These are phyloP conservation scores for Middelhovenomyces tepae DNA, from an alignment of 805 yeast genomes.

Conservation along the genomic window DNA sequence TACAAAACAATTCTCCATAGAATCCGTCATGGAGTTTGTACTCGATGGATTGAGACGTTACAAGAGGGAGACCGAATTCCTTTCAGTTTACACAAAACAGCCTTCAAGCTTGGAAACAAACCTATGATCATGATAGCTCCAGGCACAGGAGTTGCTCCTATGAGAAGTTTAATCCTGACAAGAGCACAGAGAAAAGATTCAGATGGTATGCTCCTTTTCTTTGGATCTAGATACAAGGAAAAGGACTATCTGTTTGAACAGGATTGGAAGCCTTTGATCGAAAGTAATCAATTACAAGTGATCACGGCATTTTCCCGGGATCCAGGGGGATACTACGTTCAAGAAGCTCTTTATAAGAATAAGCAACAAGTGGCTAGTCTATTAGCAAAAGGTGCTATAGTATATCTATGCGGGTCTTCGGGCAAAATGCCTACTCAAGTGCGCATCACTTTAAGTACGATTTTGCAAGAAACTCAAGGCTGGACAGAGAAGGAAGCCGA, in stretches of 20 bases:
- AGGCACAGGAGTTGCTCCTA: conserved; percentile 96
- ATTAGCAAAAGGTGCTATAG: conserved; percentile 45
- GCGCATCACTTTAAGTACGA: conserved; percentile 63
- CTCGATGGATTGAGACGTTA: conserved; percentile 59
- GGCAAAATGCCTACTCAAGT: conserved; percentile 93
- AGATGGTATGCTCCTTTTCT: conserved; percentile 43
- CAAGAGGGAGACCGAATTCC: conserved; percentile 40
- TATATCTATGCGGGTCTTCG: conserved; percentile 86
- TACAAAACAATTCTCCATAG: conserved; percentile 75
- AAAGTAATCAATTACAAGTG: conserved; percentile 24
- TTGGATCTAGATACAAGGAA: conserved; percentile 59
- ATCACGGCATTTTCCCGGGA: conserved; percentile 40
- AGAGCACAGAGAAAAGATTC: conserved; percentile 7
- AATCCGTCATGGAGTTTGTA: conserved; percentile 72
- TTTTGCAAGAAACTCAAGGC: conserved; percentile 40
- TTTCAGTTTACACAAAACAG: conserved; percentile 36
- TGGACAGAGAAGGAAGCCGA: conserved; percentile 41
- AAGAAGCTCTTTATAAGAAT: conserved; percentile 53
- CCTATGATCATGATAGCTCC: conserved; percentile 77
- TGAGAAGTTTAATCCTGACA: conserved; percentile 56
- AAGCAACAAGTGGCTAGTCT: conserved; percentile 42
- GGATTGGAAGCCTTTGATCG: conserved; percentile 35
- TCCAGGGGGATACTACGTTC: conserved; percentile 55
- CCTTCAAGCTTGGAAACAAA: conserved; percentile 29
- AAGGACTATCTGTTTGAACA: conserved; percentile 63